These are phyloP conservation scores for Cicer bijugum DNA, from an alignment of 306 rosid genomes.

Conservation along the genomic window DNA sequence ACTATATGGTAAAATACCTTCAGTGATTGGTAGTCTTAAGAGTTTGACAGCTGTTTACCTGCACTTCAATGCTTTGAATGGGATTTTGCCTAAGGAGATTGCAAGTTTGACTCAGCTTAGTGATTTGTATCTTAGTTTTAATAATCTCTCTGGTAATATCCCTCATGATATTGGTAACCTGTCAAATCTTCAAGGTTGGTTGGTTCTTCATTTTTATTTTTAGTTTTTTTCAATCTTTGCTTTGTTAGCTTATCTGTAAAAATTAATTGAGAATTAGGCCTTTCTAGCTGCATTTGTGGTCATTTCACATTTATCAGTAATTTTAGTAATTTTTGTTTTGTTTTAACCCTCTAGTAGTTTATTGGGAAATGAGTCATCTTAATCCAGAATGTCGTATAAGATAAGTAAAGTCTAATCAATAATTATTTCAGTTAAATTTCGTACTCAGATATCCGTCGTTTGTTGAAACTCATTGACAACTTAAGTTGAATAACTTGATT, in stretches of 20 bases:
- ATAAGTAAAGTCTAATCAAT: no score
- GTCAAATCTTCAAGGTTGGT: constrained; percentile 80
- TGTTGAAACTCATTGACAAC: no score
- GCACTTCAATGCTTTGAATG: constrained; percentile 76
- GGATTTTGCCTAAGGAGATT: constrained; percentile 76
- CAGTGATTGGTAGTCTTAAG: constrained; percentile 69
- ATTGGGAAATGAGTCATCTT: no score
- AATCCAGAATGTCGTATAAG: no score
- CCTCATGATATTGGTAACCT: constrained; percentile 72
- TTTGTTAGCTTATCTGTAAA: background rate
- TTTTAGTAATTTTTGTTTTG: no score
- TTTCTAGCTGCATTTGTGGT: constrained; percentile 1
- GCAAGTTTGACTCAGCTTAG: constrained; percentile 55
- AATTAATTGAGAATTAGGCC: background rate
- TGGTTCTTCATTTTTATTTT: background rate
- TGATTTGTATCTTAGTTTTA: constrained; percentile 84
- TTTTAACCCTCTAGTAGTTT: no score
- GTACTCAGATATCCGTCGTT: no score
- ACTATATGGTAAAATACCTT: constrained; percentile 70
- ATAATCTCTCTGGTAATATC: constrained; percentile 67
- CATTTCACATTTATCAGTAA: no score
- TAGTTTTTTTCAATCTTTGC: background rate
- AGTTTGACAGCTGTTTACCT: constrained; percentile 77
- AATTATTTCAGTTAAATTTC: no score
- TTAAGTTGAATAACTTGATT: no score